Percentiles rank a stretch among this genome's conserved stretches.
phyloP scores from a whole-genome alignment of 2,329 filamentous ascomycete species.

The Grosmannia huntii region DNA sequence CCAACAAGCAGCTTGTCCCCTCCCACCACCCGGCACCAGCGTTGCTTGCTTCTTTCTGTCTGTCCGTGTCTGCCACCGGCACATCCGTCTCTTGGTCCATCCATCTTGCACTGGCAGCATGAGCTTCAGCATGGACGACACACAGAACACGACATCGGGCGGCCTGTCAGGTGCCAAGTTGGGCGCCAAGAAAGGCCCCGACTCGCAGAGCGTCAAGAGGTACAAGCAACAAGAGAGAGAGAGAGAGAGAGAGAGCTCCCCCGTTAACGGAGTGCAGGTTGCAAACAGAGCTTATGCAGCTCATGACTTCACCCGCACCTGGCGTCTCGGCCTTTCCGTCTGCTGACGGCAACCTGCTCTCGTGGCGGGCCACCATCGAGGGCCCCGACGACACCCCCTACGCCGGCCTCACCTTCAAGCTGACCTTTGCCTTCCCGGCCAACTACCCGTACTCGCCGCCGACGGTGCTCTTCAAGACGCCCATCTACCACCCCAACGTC shows the following conservation, averaged over 20 bases:
- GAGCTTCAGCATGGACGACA: constrained; percentile 46
- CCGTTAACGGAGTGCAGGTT: constrained; percentile 42
- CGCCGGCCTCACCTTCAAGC: constrained; percentile 76
- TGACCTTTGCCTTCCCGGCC: constrained; percentile 76
- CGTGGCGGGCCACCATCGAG: constrained; percentile 87
- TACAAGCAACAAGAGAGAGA: constrained; percentile 27
- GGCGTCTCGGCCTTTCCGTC: constrained; percentile 93
- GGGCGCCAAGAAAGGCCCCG: constrained; percentile 41
- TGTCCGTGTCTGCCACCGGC: background rate
- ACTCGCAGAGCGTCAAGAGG: constrained; percentile 69
- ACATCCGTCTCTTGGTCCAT: background rate
- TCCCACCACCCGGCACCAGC: background rate
- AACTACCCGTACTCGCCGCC: constrained; percentile 92
- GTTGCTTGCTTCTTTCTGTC: background rate
- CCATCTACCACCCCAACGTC: constrained; percentile 97
- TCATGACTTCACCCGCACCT: constrained; percentile 90
- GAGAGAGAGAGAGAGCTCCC: background rate
- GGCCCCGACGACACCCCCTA: constrained; percentile 90
- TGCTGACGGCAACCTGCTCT: constrained; percentile 76
- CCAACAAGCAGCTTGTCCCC: background rate
- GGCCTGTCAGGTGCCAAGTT: constrained; percentile 53
- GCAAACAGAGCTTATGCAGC: constrained; percentile 94
- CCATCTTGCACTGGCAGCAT: constrained; percentile 22
- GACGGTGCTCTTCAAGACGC: constrained; percentile 91
- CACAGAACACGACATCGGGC: constrained; percentile 55